phyloP scores from a whole-genome alignment of 768 basidiomycete species.

The Calocera cornea region DNA sequence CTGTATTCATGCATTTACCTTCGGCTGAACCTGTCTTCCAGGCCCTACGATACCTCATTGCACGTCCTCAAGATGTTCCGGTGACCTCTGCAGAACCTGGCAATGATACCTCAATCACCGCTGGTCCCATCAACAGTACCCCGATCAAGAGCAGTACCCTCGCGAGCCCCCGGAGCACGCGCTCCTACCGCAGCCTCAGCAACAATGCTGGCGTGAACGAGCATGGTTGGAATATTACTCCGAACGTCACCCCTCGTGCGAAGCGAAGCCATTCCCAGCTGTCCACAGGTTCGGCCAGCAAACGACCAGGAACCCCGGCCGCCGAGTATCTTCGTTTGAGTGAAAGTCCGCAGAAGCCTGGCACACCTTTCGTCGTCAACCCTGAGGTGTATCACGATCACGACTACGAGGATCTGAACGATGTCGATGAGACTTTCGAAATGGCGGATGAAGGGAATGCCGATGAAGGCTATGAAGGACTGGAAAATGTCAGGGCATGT shows the following conservation, averaged over 20 bases:
- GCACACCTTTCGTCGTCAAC: constrained; percentile 14
- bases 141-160: constrained; percentile 22
- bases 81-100: constrained; percentile 11
- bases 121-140: constrained; percentile 16
- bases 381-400: constrained; percentile 18
- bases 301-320: constrained; percentile 82
- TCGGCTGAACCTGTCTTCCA: constrained; percentile 23
- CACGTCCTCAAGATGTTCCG: constrained; percentile 42
- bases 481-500: constrained; percentile 90
- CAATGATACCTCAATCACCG: constrained; percentile 22
- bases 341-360: constrained; percentile 21
- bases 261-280: constrained; percentile 68
- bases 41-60: constrained; percentile 84
- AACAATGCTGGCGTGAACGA: constrained; percentile 37
- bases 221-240: constrained; percentile 48
- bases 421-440: constrained; percentile 56
- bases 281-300: constrained; percentile 63
- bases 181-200: constrained; percentile 36
- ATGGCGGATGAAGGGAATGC: constrained; percentile 58
- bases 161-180: constrained; percentile 60
- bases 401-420: constrained; percentile 28
- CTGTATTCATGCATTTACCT: constrained; percentile 6
- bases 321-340: constrained; percentile 71
- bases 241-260: constrained; percentile 47
- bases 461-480: constrained; percentile 74